These are phyloP conservation scores for Cyclaneusma minus DNA, from an alignment of 2,329 filamentous ascomycete genomes.

Conservation along the genomic window DNA sequence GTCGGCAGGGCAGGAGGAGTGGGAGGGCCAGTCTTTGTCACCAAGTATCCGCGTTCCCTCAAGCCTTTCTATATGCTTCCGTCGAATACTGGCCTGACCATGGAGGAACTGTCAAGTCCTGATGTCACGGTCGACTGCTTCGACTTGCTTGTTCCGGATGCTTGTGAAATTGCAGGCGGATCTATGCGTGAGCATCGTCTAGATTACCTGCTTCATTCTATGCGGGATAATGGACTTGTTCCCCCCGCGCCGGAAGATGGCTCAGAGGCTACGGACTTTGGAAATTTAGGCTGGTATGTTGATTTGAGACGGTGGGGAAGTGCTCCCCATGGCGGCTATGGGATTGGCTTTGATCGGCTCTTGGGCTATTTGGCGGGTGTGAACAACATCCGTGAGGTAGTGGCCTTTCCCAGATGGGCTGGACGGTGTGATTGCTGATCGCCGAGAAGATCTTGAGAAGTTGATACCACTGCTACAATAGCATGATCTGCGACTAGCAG, in stretches of 20 bases:
- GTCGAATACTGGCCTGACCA: constrained; percentile 17
- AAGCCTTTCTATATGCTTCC: constrained; percentile 88
- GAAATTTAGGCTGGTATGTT: constrained; percentile 51
- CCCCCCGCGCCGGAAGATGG: constrained; percentile 7
- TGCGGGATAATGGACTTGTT: constrained; percentile 40
- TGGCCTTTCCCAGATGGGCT: constrained; percentile 48
- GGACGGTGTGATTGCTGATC: constrained; percentile 23
- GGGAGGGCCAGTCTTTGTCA: constrained; percentile 68
- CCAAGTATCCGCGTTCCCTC: constrained; percentile 72
- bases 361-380: constrained; percentile 51
- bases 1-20: constrained; percentile 31
- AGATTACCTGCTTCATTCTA: constrained; percentile 37
- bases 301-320: constrained; percentile 56
- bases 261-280: constrained; percentile 22
- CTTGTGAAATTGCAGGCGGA: constrained; percentile 54
- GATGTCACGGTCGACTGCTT: constrained; percentile 49
- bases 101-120: constrained; percentile 1
- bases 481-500: no score
- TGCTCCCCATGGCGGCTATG: constrained; percentile 58
- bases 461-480: no score
- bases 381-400: constrained; percentile 50
- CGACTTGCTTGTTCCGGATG: constrained; percentile 53
- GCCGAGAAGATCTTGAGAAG: no score
- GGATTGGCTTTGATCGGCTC: constrained; percentile 55
- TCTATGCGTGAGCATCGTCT: constrained; percentile 55